These are phyloP conservation scores for Apiospora malaysiana DNA, from an alignment of 2,329 filamentous ascomycete genomes.

Conservation along the genomic window DNA sequence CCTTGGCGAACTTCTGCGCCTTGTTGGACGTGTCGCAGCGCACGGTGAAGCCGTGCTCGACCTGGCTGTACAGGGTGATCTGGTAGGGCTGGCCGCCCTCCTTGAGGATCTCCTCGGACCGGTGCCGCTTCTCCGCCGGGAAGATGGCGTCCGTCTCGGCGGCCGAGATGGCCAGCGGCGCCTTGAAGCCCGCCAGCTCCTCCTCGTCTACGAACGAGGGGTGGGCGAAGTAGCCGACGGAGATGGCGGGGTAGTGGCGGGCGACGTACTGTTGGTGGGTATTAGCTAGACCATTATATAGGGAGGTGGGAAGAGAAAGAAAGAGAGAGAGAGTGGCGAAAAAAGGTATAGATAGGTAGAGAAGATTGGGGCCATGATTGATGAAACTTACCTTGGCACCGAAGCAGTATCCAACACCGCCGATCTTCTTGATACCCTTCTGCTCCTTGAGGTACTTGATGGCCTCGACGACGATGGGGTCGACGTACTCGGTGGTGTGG, in stretches of 20 bases:
- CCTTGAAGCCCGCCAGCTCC: slow-evolving; percentile 69
- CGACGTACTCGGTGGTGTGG: slow-evolving; percentile 51
- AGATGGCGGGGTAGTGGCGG: slow-evolving; percentile 70
- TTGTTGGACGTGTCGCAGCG: slow-evolving; percentile 66
- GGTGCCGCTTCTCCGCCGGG: slow-evolving; percentile 66
- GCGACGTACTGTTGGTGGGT: slow-evolving; percentile 62
- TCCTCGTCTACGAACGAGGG: slow-evolving; percentile 75
- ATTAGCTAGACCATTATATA: background rate
- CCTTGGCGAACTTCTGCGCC: slow-evolving; percentile 72
- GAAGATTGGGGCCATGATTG: background rate
- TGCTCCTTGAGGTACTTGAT: slow-evolving; percentile 65
- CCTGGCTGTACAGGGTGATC: slow-evolving; percentile 75
- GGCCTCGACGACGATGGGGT: slow-evolving; percentile 54
- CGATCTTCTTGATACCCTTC: slow-evolving; percentile 63
- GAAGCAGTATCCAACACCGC: slow-evolving; percentile 75
- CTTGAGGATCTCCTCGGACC: slow-evolving; percentile 67
- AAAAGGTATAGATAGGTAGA: background rate
- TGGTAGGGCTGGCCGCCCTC: slow-evolving; percentile 70
- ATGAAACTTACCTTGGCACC: slow-evolving; percentile 65
- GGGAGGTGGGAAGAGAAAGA: too few species aligned
- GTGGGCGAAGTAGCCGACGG: slow-evolving; percentile 77
- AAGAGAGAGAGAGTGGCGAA: too few species aligned
- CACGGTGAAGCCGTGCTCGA: slow-evolving; percentile 77
- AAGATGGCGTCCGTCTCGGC: slow-evolving; percentile 71
- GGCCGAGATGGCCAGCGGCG: slow-evolving; percentile 71